These are phyloP conservation scores for Globomyces pollinis-pini DNA, from an alignment of 192 early-diverging fungal genomes.

Conservation along the genomic window DNA sequence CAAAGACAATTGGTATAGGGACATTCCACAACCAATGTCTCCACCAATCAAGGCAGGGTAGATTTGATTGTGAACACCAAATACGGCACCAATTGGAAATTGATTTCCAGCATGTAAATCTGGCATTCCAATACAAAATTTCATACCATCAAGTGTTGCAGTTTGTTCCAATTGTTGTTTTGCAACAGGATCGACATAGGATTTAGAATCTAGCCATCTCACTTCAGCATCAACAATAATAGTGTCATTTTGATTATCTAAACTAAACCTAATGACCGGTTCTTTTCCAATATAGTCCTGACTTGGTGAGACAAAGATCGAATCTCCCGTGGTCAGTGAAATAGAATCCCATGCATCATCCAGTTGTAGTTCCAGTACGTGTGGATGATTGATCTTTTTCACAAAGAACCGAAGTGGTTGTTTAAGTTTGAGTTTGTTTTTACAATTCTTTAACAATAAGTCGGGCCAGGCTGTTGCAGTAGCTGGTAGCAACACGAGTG, in stretches of 20 bases:
- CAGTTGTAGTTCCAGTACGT: too few species aligned
- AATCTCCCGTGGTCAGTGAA: too few species aligned
- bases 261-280: conserved; percentile 10
- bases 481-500: too few species aligned
- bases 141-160: conserved; percentile 34
- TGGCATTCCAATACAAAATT: conserved; percentile 41
- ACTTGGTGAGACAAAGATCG: conserved; percentile 40
- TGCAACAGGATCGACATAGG: conserved; percentile 12
- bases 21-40: conserved; percentile 58
- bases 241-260: not conserved
- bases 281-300: conserved; percentile 44
- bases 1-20: conserved; percentile 30
- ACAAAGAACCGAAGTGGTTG: too few species aligned
- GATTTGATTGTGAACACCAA: conserved; percentile 33
- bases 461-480: too few species aligned
- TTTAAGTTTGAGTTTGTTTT: too few species aligned
- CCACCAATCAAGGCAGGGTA: conserved; percentile 53
- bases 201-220: not conserved
- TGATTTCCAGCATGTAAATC: conserved; percentile 45
- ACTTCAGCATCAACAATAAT: not conserved
- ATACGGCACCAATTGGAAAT: conserved; percentile 41
- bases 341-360: too few species aligned
- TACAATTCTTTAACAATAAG: too few species aligned
- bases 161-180: conserved; percentile 36
- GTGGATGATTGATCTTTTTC: too few species aligned